These are phyloP conservation scores for Penicillium vulpinum DNA, from an alignment of 2,329 filamentous ascomycete genomes.

Conservation along the genomic window DNA sequence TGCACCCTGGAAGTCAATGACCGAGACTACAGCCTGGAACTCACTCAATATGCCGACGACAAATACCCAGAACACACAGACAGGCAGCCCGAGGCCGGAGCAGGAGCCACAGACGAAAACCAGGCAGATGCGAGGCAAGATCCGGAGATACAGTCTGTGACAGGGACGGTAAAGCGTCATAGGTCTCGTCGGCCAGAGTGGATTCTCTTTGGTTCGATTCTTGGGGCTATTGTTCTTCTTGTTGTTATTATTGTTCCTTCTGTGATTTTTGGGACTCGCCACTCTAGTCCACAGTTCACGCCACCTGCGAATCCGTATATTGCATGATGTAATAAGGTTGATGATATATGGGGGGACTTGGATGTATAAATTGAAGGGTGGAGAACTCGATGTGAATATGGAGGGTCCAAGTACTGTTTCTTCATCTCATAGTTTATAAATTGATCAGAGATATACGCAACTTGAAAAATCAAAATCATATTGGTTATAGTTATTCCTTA, in stretches of 20 bases:
- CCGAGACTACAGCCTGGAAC: constrained; percentile 1
- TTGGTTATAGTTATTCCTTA: neutral
- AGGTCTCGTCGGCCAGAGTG: constrained; percentile 2
- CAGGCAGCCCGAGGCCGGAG: neutral
- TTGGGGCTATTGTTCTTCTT: constrained; percentile 4
- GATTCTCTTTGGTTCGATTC: neutral
- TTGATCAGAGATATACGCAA: neutral
- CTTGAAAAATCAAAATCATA: neutral
- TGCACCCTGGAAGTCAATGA: constrained; percentile 2
- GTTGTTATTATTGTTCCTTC: constrained; percentile 11
- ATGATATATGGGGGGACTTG: neutral
- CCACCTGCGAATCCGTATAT: neutral
- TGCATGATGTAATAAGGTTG: neutral
- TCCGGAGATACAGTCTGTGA: constrained; percentile 1
- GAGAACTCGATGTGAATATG: neutral
- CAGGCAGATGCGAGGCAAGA: neutral
- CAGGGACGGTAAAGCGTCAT: constrained; percentile 3
- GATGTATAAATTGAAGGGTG: neutral
- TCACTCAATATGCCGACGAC: constrained; percentile 1
- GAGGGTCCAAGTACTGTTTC: neutral
- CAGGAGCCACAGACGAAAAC: neutral
- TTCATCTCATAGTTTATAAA: neutral
- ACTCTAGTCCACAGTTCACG: neutral
- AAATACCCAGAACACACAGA: neutral
- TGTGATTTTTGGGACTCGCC: constrained; percentile 3